These are phyloP conservation scores for Yamadazyma diddensiae DNA, from an alignment of 1,139 yeast genomes.

Conservation along the genomic window DNA sequence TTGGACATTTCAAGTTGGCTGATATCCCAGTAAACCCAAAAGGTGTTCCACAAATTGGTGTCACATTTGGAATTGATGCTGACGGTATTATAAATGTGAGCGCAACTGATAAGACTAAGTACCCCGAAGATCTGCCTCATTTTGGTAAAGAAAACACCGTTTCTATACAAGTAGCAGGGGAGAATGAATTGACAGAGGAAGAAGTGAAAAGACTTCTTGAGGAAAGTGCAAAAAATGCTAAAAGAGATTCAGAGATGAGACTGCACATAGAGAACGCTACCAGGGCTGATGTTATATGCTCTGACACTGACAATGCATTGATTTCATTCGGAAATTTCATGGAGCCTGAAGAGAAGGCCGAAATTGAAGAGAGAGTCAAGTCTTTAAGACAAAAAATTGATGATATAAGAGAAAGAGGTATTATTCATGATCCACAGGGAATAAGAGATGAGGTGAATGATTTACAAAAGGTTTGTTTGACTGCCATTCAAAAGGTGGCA, in stretches of 20 bases:
- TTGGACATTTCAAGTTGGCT: constrained; percentile 67
- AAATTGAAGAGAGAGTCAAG: constrained; percentile 27
- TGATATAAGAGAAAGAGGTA: constrained; percentile 38
- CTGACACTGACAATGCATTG: constrained; percentile 54
- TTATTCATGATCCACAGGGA: constrained; percentile 31
- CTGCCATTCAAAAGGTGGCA: constrained; percentile 53
- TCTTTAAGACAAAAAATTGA: constrained; percentile 42
- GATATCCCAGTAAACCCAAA: constrained; percentile 73
- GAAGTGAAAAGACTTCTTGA: constrained; percentile 57
- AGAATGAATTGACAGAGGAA: constrained; percentile 62
- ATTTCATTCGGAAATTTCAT: constrained; percentile 40
- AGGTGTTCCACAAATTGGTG: constrained; percentile 74
- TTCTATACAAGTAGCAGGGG: constrained; percentile 69
- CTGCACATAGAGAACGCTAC: constrained; percentile 47
- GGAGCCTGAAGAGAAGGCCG: constrained; percentile 35
- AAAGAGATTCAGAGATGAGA: constrained; percentile 41
- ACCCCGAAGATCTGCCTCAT: constrained; percentile 29
- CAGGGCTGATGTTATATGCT: constrained; percentile 53
- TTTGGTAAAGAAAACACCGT: constrained; percentile 35
- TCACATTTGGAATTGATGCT: constrained; percentile 73
- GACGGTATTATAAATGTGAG: constrained; percentile 79
- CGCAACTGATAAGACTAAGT: constrained; percentile 64
- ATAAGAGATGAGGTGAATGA: constrained; percentile 46
- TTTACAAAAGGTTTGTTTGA: constrained; percentile 50
- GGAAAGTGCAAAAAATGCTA: constrained; percentile 44